Conservation (phyloP, 805 yeast species). For the Candida schatavii region DNA sequence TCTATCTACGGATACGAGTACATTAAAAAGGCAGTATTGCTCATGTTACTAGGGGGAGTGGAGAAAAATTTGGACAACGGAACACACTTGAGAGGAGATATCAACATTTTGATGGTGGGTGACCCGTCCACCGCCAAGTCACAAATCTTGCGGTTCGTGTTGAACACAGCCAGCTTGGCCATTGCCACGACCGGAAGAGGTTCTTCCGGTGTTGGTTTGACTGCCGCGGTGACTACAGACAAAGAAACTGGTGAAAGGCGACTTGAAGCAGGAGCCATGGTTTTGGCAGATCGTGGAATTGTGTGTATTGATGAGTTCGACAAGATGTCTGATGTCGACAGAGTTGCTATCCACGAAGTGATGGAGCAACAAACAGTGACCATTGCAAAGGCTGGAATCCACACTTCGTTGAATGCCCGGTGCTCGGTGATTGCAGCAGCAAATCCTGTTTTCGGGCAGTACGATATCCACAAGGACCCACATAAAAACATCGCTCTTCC, state of each 20-base stretch:
- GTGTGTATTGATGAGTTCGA: slow-evolving; percentile 99
- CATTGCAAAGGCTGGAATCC: slow-evolving; percentile 97
- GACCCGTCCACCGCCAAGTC: slow-evolving; percentile 99
- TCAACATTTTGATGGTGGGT: slow-evolving; percentile 94
- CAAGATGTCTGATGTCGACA: slow-evolving; percentile 93
- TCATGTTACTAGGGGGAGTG: slow-evolving; percentile 90
- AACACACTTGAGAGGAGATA: slow-evolving; percentile 96
- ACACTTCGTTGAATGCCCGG: slow-evolving; percentile 92
- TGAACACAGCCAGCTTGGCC: slow-evolving; percentile 92
- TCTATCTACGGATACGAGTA: slow-evolving; percentile 91
- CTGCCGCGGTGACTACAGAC: slow-evolving; percentile 97
- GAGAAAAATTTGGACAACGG: slow-evolving; percentile 94
- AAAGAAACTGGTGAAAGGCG: slow-evolving; percentile 96
- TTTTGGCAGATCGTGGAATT: slow-evolving; percentile 92
- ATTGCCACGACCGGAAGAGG: slow-evolving; percentile 99
- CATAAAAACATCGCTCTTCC: slow-evolving; percentile 96
- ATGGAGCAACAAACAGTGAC: slow-evolving; percentile 99
- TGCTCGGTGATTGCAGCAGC: slow-evolving; percentile 98
- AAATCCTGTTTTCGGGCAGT: slow-evolving; percentile 95
- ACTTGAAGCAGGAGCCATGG: slow-evolving; percentile 99
- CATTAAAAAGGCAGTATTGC: slow-evolving; percentile 84
- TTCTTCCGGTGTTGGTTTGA: slow-evolving; percentile 99
- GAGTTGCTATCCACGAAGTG: slow-evolving; percentile 98
- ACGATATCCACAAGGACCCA: slow-evolving; percentile 93
- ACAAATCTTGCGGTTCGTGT: slow-evolving; percentile 88